Base-by-base conservation (phyloP, 345 rosid species). In the Passiflora organensis region DNA sequence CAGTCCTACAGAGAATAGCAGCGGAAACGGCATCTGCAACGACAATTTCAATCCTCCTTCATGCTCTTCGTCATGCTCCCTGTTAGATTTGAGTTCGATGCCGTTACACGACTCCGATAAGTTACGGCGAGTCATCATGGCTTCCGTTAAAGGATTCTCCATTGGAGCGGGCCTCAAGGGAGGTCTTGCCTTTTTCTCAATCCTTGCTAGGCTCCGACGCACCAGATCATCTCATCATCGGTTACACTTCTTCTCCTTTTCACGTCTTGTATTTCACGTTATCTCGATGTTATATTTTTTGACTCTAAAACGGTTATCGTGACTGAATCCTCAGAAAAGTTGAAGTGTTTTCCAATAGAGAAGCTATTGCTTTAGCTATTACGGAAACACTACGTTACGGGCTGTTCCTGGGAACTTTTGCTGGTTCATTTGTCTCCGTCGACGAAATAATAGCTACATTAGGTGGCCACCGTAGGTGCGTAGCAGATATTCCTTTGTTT, bases 141-240 rank as follows among this genome's bases (percentile, higher is more conserved):
- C 98, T 53, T 78, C 88, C 1, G 73, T 45, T 10, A 91, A 81
- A 76, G 95, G 95, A 43, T 91, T 88, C 80, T 78, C 96, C 22
- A 84, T 91, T 34, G 98, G 98, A 53, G 88, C 96, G 15, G 98
- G 98, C 28, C 74, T 91, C 42, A 88, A 88, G 82, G 98, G 98
- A 17, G 98, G 98, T 59, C 72, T 91, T 17, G 83, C 87, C 53
- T 66, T 91, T 62, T 91, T 91, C 76, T 80, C 95, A 3, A 65
- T 88, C 72, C 71, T 91, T 6, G 75, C 80, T 54, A 78, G 93
- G 42, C 73, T 85, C 64, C 75, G 79, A 21, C 89, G 98, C 47
- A 70, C 79, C 55, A 77, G 74, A 62, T 75, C 68, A 57, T 59
- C 81, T 21, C 43, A 68, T 57, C 22, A 55, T 0, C 74, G 83